Base-by-base conservation (phyloP, 2,329 filamentous ascomycete genomes). In the Periconia macrospinosa region DNA sequence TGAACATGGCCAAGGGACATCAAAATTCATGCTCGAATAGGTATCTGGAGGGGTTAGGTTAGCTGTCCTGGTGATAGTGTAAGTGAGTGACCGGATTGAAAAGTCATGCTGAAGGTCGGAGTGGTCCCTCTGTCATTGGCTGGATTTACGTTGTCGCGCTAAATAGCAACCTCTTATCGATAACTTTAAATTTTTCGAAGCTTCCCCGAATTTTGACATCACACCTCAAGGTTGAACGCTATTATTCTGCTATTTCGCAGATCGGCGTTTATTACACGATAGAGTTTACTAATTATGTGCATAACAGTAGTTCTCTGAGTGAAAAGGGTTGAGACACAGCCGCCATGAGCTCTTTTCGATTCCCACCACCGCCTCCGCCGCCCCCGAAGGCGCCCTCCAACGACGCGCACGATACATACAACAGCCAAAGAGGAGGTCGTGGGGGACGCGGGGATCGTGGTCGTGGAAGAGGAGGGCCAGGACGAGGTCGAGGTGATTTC, bases 301-400 rank as follows among this genome's bases (percentile, higher is more conserved):
- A 27, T 3, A 27, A 5, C 23, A 8, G 8, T 27, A 27, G 8
- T 27, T 27, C 8, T 8, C 3, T 27, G 23, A 27, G 3, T 27
- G 23, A 27, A 8, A 27, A 27, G 8, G 8, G 23, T 27, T 27
- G 23, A 27, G 23, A 27, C 23, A 27, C 23, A 20, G 2, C 15
- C 27, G n/a, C 19, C 2, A 72, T 71, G 67, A 61, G 63, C 62
- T 65, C 53, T 65, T 80, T 73, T 61, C 75, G 71, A 17, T 81
- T 80, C 48, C 78, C 78, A n/a, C 78, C 78, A 41, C 78, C 78
- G 30, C 79, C 79, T n/a, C 78, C 78, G 41, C 78, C 78, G 30
- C 79, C 79, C 41, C 67, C 67, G 41, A 73, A 67, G 61, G 66
- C 70, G 44, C 45, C 64, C n/a, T 56, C 66, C 6, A 65, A 61